phyloP scores from a whole-genome alignment of 495 filamentous ascomycete species.

The Tuber umbilicatum region DNA sequence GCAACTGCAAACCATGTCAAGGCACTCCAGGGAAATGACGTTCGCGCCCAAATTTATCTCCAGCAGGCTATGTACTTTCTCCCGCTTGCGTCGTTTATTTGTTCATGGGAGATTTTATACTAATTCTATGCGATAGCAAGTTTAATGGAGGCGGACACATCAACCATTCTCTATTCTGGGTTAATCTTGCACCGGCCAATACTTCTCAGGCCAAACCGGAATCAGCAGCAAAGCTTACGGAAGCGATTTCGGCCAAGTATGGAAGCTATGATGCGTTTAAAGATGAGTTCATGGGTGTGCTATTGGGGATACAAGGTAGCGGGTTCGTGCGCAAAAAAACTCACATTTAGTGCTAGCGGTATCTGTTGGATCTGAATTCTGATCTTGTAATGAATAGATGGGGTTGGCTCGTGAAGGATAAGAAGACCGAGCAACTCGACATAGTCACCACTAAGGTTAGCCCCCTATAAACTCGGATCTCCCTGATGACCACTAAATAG shows the following conservation, averaged over 20 bases:
- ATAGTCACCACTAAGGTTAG: slow-evolving; percentile 67
- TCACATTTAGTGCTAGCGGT: not conserved
- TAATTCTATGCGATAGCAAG: slow-evolving; percentile 14
- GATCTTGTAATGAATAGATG: slow-evolving; percentile 45
- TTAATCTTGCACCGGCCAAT: slow-evolving; percentile 56
- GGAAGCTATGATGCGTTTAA: slow-evolving; percentile 67
- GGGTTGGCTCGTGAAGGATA: slow-evolving; percentile 93
- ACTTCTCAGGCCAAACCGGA: slow-evolving; percentile 45
- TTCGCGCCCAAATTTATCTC: slow-evolving; percentile 64
- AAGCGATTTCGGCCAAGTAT: slow-evolving; percentile 68
- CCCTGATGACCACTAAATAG: not conserved
- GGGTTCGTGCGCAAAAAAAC: slow-evolving; percentile 45
- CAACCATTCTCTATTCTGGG: slow-evolving; percentile 96
- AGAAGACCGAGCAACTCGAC: slow-evolving; percentile 62
- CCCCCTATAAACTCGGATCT: not conserved
- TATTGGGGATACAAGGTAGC: slow-evolving; percentile 83
- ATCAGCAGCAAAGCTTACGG: slow-evolving; percentile 49
- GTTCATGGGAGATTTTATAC: not conserved
- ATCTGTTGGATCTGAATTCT: not conserved
- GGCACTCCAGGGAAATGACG: slow-evolving; percentile 53
- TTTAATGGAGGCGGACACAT: slow-evolving; percentile 61
- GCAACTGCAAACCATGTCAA: slow-evolving; percentile 53
- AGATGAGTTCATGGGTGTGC: slow-evolving; percentile 68
- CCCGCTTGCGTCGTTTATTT: not conserved
- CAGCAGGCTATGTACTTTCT: slow-evolving; percentile 59